Conservation (phyloP, 2,329 filamentous ascomycete genomes). For the Cladophialophora exuberans region DNA sequence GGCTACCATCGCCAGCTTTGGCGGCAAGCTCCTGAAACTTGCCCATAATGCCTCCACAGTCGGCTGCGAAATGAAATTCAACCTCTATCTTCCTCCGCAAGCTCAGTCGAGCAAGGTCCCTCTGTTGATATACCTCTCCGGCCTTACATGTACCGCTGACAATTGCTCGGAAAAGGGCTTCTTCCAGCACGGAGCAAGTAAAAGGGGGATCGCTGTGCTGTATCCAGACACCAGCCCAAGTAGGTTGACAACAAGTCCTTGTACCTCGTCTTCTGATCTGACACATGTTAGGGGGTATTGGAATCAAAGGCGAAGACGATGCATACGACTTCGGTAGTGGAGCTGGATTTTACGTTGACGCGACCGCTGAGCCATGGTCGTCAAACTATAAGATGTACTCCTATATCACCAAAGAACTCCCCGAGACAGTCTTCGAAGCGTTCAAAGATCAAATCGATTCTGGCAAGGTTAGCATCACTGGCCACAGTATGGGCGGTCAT, state of each 20-base stretch:
- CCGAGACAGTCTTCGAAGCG: conserved; percentile 69
- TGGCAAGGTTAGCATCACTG: conserved; percentile 76
- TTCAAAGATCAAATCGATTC: conserved; percentile 72
- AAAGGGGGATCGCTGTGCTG: conserved; percentile 84
- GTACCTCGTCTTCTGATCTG: not conserved
- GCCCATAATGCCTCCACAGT: conserved; percentile 79
- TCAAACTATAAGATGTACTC: conserved; percentile 90
- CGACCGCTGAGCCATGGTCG: conserved; percentile 72
- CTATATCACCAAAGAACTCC: conserved; percentile 90
- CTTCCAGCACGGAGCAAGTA: conserved; percentile 80
- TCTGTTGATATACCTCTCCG: conserved; percentile 89
- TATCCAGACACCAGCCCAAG: conserved; percentile 95
- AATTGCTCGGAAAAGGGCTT: conserved; percentile 79
- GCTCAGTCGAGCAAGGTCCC: conserved; percentile 69
- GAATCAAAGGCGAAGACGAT: conserved; percentile 83
- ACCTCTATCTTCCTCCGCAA: conserved; percentile 84
- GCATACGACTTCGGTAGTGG: conserved; percentile 88
- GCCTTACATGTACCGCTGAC: conserved; percentile 91
- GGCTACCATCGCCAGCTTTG: conserved; percentile 86
- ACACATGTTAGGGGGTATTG: conserved; percentile 64
- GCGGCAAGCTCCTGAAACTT: conserved; percentile 93
- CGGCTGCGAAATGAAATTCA: conserved; percentile 86
- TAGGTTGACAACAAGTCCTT: conserved; percentile 44
- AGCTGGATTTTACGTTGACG: conserved; percentile 94
- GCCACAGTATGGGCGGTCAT: conserved; percentile 97